Conservation (phyloP, 2,329 filamentous ascomycete genomes). For the Paecilomyces dactylethromorphus region DNA sequence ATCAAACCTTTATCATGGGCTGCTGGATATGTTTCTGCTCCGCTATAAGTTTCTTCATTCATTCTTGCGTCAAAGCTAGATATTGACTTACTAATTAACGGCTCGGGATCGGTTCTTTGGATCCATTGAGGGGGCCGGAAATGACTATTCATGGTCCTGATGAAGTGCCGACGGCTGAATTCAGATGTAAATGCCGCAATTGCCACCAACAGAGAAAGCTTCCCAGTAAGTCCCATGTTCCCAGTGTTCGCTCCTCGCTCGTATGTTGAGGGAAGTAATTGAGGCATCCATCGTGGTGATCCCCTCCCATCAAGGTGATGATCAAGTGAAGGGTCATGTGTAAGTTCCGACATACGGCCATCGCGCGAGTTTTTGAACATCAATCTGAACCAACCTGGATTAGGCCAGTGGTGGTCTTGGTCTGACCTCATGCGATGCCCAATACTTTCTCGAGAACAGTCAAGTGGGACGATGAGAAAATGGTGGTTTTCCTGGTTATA, state of each 20-base stretch:
- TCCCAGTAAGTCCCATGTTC: constrained; percentile 1
- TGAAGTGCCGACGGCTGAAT: not conserved
- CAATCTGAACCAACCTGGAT: constrained; percentile 1
- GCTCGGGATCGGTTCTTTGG: not conserved
- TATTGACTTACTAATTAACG: constrained; percentile 1
- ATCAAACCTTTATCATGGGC: constrained; percentile 1
- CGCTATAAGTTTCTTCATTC: not conserved
- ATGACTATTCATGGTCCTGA: not conserved
- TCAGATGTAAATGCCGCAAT: constrained; percentile 6
- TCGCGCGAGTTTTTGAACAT: not conserved
- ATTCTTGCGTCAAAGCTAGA: not conserved
- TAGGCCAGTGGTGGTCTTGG: not conserved
- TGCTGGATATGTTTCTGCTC: not conserved
- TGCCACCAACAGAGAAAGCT: constrained; percentile 3
- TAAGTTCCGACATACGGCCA: constrained; percentile 1
- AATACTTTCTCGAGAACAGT: constrained; percentile 1
- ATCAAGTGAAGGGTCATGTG: not conserved
- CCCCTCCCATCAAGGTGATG: not conserved
- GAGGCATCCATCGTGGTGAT: constrained; percentile 2
- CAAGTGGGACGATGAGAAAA: constrained; percentile 1
- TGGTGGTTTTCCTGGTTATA: constrained; percentile 4
- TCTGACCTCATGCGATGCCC: not conserved
- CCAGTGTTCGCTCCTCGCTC: not conserved
- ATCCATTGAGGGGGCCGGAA: constrained; percentile 3
- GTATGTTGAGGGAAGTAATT: constrained; percentile 4